Percentiles rank a stretch among this genome's conserved stretches.
These are phyloP conservation scores for Fusarium abutilonis DNA, from an alignment of 2,329 filamentous ascomycete genomes.

Conservation along the genomic window DNA sequence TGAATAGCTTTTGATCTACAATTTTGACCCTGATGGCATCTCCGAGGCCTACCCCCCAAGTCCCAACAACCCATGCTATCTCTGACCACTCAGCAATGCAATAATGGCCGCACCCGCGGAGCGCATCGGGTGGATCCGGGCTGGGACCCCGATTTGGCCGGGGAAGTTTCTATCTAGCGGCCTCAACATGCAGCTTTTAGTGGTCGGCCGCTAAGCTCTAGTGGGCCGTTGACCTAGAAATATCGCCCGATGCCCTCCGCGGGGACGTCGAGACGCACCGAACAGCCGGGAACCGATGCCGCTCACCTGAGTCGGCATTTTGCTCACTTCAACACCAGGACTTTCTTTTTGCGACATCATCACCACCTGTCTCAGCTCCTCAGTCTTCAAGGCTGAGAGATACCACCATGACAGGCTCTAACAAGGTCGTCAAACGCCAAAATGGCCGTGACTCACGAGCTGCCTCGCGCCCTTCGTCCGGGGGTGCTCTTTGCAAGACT, in stretches of 20 bases:
- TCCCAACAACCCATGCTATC: background rate
- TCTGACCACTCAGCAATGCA: conserved; percentile 20
- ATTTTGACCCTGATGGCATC: background rate
- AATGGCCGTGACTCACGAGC: conserved; percentile 35
- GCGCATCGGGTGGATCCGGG: conserved; percentile 36
- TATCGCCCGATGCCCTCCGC: conserved; percentile 37
- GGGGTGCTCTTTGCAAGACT: conserved; percentile 48
- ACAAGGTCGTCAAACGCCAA: conserved; percentile 40
- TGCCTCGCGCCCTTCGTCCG: conserved; percentile 35
- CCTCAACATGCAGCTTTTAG: conserved; percentile 28
- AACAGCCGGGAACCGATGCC: conserved; percentile 37
- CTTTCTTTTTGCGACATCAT: background rate
- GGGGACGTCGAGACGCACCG: conserved; percentile 24
- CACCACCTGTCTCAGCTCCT: background rate
- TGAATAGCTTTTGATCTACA: background rate
- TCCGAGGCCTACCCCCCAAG: conserved; percentile 2
- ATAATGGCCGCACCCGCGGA: conserved; percentile 24
- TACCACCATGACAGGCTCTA: conserved; percentile 36
- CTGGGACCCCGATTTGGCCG: conserved; percentile 27
- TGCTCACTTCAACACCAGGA: conserved; percentile 14
- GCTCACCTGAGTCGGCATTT: conserved; percentile 35
- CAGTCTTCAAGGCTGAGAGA: background rate
- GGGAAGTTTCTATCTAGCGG: conserved; percentile 28
- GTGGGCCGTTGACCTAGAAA: conserved; percentile 38
- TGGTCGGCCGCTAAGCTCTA: conserved; percentile 28